Conservation (phyloP, 176 grass and related monocot species). For the Bromus sterilis region DNA sequence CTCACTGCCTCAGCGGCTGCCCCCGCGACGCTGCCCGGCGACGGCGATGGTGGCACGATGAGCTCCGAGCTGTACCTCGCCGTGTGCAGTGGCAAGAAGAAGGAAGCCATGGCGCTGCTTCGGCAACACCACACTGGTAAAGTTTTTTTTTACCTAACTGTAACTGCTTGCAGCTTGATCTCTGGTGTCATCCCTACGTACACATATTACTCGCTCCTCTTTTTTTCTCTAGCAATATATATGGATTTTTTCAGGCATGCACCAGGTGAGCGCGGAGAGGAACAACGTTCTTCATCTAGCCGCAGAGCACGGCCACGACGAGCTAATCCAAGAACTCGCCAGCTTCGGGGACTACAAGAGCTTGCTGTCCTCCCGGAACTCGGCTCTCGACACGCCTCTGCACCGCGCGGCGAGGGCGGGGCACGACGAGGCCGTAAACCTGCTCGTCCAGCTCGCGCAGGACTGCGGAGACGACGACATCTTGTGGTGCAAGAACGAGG, state of each 20-base stretch:
- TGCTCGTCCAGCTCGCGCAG: background rate
- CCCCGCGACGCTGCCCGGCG: background rate
- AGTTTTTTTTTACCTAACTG: background rate
- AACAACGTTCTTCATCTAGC: background rate
- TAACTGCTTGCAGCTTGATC: too few species aligned
- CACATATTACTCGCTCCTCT: too few species aligned
- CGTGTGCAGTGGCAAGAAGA: background rate
- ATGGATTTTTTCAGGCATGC: background rate
- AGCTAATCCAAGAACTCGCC: constrained; percentile 4
- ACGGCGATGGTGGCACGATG: background rate
- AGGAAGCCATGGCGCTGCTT: background rate
- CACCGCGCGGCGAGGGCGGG: constrained; percentile 15
- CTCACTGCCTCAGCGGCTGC: background rate
- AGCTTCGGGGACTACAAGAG: background rate
- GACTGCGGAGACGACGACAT: background rate
- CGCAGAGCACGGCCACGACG: background rate
- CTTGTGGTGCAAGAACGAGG: background rate
- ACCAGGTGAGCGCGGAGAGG: background rate
- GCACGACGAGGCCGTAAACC: background rate
- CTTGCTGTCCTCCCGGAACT: background rate
- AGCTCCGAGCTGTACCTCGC: background rate
- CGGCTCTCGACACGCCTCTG: background rate
- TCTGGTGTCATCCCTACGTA: too few species aligned
- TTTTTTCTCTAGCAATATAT: too few species aligned
- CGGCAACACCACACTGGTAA: background rate